Base-by-base conservation (phyloP, 2,329 filamentous ascomycete species). In the Alternaria atra region DNA sequence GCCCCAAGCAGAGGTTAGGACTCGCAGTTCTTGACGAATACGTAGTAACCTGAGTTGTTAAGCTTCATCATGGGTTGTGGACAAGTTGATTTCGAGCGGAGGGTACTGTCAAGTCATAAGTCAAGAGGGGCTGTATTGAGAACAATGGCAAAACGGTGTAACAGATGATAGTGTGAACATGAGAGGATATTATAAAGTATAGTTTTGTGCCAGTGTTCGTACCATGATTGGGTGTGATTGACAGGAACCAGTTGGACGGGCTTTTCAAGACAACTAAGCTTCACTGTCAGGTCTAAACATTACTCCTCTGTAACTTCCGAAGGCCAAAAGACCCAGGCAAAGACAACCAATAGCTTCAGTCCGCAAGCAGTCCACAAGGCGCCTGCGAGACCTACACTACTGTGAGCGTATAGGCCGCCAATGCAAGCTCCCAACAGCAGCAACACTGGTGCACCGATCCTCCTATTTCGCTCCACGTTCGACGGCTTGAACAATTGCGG, bases 381-480 rank as follows among this genome's bases (percentile, higher is more conserved):
- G 2, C 84, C 84, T 39, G 81, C 78, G 40, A 89, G 73, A 0
- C 86, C 86, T 34, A 83, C 74, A 10, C 73, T 68, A 61, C 82
- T 87, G 60, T 84, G 83, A 23, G 85, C 84, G 75, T 83, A 86
- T 25, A 85, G 65, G 0, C 86, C 87, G 1, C 87, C 87, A 6
- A 83, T 60, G 35, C 87, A 78, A 0, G 85, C 85, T 1, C 87
- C 87, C 3, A 84, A 27, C 30, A 88, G 59, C n/a, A 88, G 76
- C 53, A 84, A 74, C 2, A 85, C 30, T 1, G 86, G 82, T 1
- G 86, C 85, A 0, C 79, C 81, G 1, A 80, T 71, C 46, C 86
- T 79, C 51, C 84, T 79, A 72, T 87, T 86, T 50, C 86, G 77
- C 72, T 88, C 85, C 0, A 81, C 75, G 57, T 87, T 85, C 2